Conservation (phyloP, 768 basidiomycete species). For the Flagelloscypha sp. region DNA sequence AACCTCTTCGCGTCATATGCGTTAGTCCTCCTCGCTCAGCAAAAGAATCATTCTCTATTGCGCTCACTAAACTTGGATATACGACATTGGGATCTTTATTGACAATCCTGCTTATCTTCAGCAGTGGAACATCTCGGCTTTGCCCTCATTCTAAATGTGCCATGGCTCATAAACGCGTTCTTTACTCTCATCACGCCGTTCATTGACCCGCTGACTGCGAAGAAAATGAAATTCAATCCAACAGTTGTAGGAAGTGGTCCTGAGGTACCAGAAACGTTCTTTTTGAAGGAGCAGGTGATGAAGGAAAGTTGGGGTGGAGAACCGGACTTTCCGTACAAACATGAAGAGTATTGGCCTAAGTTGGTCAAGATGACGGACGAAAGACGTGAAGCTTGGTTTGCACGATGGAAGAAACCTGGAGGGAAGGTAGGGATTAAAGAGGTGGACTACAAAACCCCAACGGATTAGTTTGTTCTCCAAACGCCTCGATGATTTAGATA, state of each 20-base stretch:
- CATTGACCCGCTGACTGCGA: constrained; percentile 73
- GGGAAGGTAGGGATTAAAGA: constrained; percentile 66
- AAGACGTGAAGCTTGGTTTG: constrained; percentile 39
- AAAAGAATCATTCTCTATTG: no score
- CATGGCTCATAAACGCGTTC: constrained; percentile 67
- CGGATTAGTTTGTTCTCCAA: no score
- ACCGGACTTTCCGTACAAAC: constrained; percentile 61
- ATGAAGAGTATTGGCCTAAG: constrained; percentile 67
- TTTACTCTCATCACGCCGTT: constrained; percentile 74
- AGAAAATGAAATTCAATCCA: constrained; percentile 73
- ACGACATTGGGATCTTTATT: no score
- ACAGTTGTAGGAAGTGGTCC: constrained; percentile 51
- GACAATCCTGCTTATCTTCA: no score
- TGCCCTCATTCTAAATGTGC: constrained; percentile 72
- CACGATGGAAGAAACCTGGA: constrained; percentile 62
- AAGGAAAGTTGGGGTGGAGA: constrained; percentile 62
- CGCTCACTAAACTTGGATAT: no score
- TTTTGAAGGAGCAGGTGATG: constrained; percentile 65
- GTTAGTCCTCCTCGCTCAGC: no score
- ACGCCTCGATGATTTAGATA: no score
- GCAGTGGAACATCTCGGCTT: no score
- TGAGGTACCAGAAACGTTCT: no score
- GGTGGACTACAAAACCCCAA: constrained; percentile 68
- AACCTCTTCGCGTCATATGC: no score
- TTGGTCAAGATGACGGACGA: constrained; percentile 48